Conservation (phyloP, 192 early-diverging fungal species). For the Linnemannia hyalina region DNA sequence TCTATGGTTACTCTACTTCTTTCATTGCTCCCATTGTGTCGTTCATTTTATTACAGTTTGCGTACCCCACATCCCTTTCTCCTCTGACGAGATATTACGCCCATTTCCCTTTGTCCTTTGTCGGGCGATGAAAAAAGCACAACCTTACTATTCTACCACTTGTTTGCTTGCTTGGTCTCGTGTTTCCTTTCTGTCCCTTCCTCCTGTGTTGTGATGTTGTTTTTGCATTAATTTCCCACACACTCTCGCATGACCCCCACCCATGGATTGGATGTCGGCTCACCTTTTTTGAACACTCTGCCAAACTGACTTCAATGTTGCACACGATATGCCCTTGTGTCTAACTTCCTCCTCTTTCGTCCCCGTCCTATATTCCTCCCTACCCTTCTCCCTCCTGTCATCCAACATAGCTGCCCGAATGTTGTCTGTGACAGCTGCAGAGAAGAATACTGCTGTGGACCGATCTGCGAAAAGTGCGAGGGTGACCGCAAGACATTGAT, state of each 20-base stretch:
- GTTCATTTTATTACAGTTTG: slow-evolving; percentile 8
- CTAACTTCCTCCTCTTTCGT: neutral
- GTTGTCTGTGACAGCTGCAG: slow-evolving; percentile 58
- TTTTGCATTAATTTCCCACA: slow-evolving; percentile 13
- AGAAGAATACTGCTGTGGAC: slow-evolving; percentile 57
- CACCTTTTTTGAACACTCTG: neutral
- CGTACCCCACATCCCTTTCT: neutral
- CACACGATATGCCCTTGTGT: neutral
- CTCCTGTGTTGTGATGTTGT: too few species aligned
- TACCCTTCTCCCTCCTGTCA: neutral
- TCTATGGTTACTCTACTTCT: neutral
- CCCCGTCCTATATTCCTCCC: neutral
- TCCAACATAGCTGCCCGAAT: slow-evolving; percentile 32
- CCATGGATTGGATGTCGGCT: neutral
- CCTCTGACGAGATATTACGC: neutral
- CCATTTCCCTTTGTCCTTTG: neutral
- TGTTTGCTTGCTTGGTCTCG: slow-evolving; percentile 9
- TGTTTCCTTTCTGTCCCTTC: neutral
- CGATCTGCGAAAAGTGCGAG: slow-evolving; percentile 50
- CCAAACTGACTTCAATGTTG: neutral
- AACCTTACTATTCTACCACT: slow-evolving; percentile 4
- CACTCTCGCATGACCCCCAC: neutral
- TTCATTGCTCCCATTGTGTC: neutral
- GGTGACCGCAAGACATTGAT: slow-evolving; percentile 35
- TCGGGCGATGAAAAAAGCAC: slow-evolving; percentile 5